Base-by-base conservation (phyloP, 805 yeast genomes). In the Alloascoidea africana region DNA sequence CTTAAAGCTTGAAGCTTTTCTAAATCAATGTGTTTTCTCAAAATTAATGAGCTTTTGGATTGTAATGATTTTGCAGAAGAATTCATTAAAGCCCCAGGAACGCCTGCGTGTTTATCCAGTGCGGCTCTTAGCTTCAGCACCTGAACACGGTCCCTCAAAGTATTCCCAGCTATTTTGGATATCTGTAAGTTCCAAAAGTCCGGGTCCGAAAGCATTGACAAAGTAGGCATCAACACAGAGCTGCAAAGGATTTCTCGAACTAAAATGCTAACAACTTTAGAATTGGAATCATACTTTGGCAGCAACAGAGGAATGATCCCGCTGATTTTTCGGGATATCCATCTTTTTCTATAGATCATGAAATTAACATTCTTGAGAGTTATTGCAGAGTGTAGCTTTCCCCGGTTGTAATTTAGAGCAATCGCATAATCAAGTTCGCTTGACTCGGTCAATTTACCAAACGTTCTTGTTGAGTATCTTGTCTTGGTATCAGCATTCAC, bases 121-220 rank as follows among this genome's bases (percentile, higher is more conserved):
- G 83, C 81, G 16, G 68, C 72, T 42, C 94, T 59, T 16, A 87
- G 65, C 44, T 74, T 69, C 41, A 76, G 70, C 1, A 86, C 93
- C 48, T 82, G 84, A 27, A 69, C 69, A 39, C 86, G 61, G 48
- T 84, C 93, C 43, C 74, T 74, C 50, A 87, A 60, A 8, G 79
- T 68, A 18, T 66, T 67, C 3, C 84, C 76, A 1, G 81, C 69
- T 2, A 68, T 52, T 37, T 68, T 67, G 5, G 75, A 74, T 13
- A 85, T 63, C 32, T 65, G 48, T 39, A 73, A 69, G 51, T 87
- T 87, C 71, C 79, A 80, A 42, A 73, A 79, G 51, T 85, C 94
- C 1, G 89, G 72, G 36, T 80, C 87, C 0, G 77, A 57, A 1
- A 79, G 46, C 56, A 78, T 68, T 4, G 59, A 50, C 4, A 63